phyloP scores from a whole-genome alignment of 768 basidiomycete species.

The Boletus bicolor region DNA sequence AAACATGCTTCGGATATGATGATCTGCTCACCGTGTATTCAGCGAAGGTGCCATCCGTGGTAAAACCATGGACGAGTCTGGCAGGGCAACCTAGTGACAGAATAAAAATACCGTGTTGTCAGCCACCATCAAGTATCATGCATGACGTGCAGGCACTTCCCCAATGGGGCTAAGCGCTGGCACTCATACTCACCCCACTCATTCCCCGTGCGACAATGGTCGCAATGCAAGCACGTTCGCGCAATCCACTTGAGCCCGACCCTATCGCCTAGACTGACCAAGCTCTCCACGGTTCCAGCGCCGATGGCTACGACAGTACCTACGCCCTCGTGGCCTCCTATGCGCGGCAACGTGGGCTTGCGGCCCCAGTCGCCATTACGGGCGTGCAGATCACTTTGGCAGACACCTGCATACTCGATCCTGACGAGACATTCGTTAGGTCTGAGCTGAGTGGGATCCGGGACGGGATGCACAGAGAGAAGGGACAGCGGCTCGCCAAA shows the following conservation, averaged over 20 bases:
- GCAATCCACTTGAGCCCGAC: slow-evolving; percentile 47
- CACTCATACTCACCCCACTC: slow-evolving; percentile 28
- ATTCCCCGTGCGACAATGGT: slow-evolving; percentile 37
- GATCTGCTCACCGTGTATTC: slow-evolving; percentile 34
- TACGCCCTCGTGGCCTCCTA: slow-evolving; percentile 49
- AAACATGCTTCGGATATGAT: background rate
- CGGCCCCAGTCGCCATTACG: slow-evolving; percentile 38
- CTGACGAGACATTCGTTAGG: slow-evolving; percentile 38
- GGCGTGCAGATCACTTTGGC: slow-evolving; percentile 41
- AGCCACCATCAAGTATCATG: background rate
- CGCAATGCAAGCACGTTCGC: slow-evolving; percentile 38
- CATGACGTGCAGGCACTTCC: background rate
- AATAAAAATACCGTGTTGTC: background rate
- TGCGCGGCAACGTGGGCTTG: slow-evolving; percentile 28
- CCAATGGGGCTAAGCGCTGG: background rate
- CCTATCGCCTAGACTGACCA: slow-evolving; percentile 36
- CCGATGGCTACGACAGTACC: slow-evolving; percentile 45
- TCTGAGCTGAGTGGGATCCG: slow-evolving; percentile 10
- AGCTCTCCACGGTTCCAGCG: slow-evolving; percentile 28
- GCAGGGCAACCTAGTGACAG: slow-evolving; percentile 13
- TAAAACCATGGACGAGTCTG: slow-evolving; percentile 30
- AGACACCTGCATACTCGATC: slow-evolving; percentile 41
- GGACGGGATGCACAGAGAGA: slow-evolving; percentile 17
- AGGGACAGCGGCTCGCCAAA: slow-evolving; percentile 12
- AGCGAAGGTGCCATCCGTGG: slow-evolving; percentile 43